These are phyloP conservation scores for Saxophila tyrrhenica DNA, from an alignment of 495 filamentous ascomycete genomes.

Conservation along the genomic window DNA sequence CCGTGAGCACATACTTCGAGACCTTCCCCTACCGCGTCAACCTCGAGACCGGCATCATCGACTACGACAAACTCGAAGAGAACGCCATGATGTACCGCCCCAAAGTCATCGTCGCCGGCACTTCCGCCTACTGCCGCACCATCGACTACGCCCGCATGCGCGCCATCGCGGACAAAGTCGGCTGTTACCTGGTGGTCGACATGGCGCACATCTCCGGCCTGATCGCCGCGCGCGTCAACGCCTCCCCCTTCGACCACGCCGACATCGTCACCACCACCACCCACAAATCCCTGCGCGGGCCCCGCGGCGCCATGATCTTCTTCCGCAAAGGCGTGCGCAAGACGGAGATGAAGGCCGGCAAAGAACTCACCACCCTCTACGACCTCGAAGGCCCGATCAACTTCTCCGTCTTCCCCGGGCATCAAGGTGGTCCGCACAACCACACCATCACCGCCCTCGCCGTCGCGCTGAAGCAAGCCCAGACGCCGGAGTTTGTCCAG, in stretches of 20 bases:
- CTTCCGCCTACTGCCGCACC: slow-evolving; percentile 86
- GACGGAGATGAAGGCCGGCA: slow-evolving; percentile 74
- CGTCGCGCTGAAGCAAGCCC: slow-evolving; percentile 88
- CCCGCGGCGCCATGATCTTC: slow-evolving; percentile 96
- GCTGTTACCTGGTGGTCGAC: slow-evolving; percentile 83
- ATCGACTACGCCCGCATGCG: slow-evolving; percentile 89
- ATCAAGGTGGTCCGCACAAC: slow-evolving; percentile 97
- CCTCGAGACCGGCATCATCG: slow-evolving; percentile 72
- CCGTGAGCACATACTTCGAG: slow-evolving; percentile 36
- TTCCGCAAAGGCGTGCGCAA: slow-evolving; percentile 82
- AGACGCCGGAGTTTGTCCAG: slow-evolving; percentile 70
- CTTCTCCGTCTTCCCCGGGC: slow-evolving; percentile 93
- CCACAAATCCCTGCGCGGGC: slow-evolving; percentile 92
- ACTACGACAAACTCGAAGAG: slow-evolving; percentile 83
- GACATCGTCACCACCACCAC: slow-evolving; percentile 98
- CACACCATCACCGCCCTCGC: slow-evolving; percentile 95
- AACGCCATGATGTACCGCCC: slow-evolving; percentile 78
- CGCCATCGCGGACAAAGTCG: slow-evolving; percentile 76
- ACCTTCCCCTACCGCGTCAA: slow-evolving; percentile 36
- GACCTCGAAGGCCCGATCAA: slow-evolving; percentile 93
- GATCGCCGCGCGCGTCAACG: slow-evolving; percentile 80
- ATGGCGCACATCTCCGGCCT: slow-evolving; percentile 98
- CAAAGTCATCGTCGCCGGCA: slow-evolving; percentile 89
- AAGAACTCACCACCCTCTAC: slow-evolving; percentile 56
- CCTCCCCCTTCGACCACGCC: slow-evolving; percentile 75